A percentile compares a stretch with the other conserved stretches of the same genome.
Conservation (phyloP, 2,329 filamentous ascomycete genomes). For the Intubia oerlemansii region DNA sequence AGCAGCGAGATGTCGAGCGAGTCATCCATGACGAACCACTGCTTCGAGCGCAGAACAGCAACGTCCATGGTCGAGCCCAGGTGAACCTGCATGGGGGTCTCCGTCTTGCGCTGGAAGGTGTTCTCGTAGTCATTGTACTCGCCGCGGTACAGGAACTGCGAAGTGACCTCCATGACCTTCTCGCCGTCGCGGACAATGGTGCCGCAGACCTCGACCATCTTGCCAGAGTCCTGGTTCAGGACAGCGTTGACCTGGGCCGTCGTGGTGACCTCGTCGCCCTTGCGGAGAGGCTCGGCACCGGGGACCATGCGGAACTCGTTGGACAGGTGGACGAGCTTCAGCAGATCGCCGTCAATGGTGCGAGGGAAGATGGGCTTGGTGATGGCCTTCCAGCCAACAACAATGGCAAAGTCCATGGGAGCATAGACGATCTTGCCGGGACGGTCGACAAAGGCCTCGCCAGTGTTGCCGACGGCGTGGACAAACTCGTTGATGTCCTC, state of each 20-base stretch:
- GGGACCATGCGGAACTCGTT: constrained; percentile 98
- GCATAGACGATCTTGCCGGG: constrained; percentile 87
- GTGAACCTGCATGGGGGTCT: constrained; percentile 87
- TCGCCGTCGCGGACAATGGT: constrained; percentile 71
- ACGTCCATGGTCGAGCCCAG: constrained; percentile 77
- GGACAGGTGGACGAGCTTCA: constrained; percentile 90
- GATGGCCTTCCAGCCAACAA: constrained; percentile 97
- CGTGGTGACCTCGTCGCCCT: constrained; percentile 79
- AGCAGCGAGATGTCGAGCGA: constrained; percentile 58
- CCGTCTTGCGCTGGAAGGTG: constrained; percentile 94
- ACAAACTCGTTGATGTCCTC: constrained; percentile 97
- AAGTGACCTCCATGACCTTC: constrained; percentile 94
- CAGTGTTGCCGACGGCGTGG: constrained; percentile 95
- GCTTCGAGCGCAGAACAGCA: constrained; percentile 83
- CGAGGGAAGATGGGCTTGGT: constrained; percentile 98
- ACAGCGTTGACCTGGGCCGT: constrained; percentile 94
- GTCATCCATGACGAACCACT: constrained; percentile 82
- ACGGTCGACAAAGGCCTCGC: constrained; percentile 89
- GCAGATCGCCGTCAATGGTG: constrained; percentile 82
- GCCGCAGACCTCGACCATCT: constrained; percentile 99
- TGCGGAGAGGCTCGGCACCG: constrained; percentile 83
- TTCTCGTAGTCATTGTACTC: constrained; percentile 87
- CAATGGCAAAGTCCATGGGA: constrained; percentile 97
- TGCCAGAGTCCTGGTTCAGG: constrained; percentile 93
- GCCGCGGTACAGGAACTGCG: constrained; percentile 92